These are phyloP conservation scores for Ceratocystis papillata DNA, from an alignment of 2,329 filamentous ascomycete species.

Conservation along the genomic window DNA sequence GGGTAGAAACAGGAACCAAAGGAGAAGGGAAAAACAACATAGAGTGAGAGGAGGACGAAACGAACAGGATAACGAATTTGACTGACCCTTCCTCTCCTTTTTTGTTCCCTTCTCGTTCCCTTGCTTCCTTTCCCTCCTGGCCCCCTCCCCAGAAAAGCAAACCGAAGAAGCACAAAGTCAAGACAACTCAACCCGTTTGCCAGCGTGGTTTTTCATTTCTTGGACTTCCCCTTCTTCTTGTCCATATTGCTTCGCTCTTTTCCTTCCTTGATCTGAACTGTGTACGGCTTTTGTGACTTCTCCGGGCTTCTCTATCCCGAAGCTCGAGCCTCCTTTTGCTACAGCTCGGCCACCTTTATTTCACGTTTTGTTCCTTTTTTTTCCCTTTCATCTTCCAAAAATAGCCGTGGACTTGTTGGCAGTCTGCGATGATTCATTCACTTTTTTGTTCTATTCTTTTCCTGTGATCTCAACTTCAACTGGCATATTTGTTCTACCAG, in stretches of 20 bases:
- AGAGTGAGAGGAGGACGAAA: not conserved
- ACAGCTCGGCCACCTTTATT: not conserved
- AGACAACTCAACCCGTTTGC: not conserved
- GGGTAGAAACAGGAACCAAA: slow-evolving; percentile 1
- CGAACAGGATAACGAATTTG: not conserved
- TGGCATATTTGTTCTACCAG: not conserved
- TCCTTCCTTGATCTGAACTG: not conserved
- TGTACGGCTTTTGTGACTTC: not conserved
- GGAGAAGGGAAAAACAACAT: not conserved
- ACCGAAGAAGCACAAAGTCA: not conserved
- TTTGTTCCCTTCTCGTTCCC: not conserved
- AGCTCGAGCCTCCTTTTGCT: slow-evolving; percentile 2
- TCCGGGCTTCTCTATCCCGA: not conserved
- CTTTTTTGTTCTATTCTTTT: slow-evolving; percentile 15
- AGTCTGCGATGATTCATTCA: slow-evolving; percentile 12
- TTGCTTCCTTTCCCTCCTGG: not conserved
- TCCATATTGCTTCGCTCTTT: not conserved
- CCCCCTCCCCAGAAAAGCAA: not conserved
- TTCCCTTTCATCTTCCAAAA: slow-evolving; percentile 13
- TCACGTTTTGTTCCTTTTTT: not conserved
- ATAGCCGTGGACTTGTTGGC: not conserved
- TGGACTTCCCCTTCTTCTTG: not conserved
- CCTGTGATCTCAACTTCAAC: slow-evolving; percentile 1
- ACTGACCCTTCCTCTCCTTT: slow-evolving; percentile 8
- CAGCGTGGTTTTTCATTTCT: not conserved